A percentile compares a stretch with the other conserved stretches of the same genome.
phyloP scores from a whole-genome alignment of 257 asterid species.

The Knoxia roxburghii region DNA sequence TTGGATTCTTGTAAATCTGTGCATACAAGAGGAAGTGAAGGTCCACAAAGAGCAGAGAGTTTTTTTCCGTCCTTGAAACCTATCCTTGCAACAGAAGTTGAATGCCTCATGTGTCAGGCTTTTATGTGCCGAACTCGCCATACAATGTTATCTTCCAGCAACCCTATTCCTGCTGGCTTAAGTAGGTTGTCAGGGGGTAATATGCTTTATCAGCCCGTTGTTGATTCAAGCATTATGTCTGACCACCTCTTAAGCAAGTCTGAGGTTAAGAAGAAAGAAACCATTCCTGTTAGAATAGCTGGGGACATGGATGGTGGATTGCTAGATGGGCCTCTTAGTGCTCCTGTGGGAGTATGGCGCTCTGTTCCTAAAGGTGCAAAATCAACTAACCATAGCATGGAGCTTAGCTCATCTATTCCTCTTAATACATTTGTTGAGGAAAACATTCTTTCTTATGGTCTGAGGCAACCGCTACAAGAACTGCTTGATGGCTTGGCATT shows the following conservation, averaged over 20 bases:
- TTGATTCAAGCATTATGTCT: constrained; percentile 57
- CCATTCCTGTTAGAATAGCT: constrained; percentile 77
- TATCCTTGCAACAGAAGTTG: constrained; percentile 80
- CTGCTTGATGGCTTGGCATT: constrained; percentile 91
- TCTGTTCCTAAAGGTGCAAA: constrained; percentile 74
- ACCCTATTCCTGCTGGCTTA: constrained; percentile 39
- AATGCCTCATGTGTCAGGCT: constrained; percentile 85
- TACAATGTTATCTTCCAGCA: constrained; percentile 51
- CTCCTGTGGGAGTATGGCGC: constrained; percentile 99
- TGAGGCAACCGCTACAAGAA: constrained; percentile 92
- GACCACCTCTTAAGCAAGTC: constrained; percentile 58
- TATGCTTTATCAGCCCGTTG: constrained; percentile 44
- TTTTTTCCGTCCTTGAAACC: constrained; percentile 53
- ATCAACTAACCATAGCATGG: constrained; percentile 56
- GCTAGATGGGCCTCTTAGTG: constrained; percentile 66
- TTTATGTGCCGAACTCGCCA: constrained; percentile 93
- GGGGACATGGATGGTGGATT: constrained; percentile 88
- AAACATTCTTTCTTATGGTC: constrained; percentile 84
- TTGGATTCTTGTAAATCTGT: constrained; percentile 41
- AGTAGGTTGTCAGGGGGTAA: constrained; percentile 57
- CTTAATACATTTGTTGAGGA: constrained; percentile 87
- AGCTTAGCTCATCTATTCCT: constrained; percentile 53
- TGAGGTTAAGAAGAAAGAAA: constrained; percentile 82
- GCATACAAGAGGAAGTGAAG: constrained; percentile 38
- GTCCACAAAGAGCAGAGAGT: constrained; percentile 47